Percentiles rank a stretch among this genome's conserved stretches.
These are phyloP conservation scores for Trametes villosa DNA, from an alignment of 768 basidiomycete species.

Conservation along the genomic window DNA sequence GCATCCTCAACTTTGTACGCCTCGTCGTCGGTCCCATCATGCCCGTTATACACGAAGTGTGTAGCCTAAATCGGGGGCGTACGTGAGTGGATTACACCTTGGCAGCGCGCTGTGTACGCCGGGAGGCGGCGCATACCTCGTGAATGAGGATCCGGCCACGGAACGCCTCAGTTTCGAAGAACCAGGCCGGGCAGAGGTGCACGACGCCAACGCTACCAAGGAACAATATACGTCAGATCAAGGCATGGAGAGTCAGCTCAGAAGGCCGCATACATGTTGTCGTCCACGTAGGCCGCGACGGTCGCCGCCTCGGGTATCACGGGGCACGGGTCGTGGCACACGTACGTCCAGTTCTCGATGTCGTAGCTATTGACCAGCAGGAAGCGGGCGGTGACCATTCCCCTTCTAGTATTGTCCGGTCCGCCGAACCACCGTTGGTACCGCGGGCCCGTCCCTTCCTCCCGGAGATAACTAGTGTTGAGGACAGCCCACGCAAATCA, in stretches of 20 bases:
- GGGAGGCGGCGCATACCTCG: background rate
- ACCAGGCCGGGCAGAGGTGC: background rate
- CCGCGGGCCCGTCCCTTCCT: background rate
- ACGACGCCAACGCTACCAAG: background rate
- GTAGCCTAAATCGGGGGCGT: background rate
- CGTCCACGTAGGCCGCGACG: background rate
- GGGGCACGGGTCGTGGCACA: too few species aligned
- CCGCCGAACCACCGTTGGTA: background rate
- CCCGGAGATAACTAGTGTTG: too few species aligned
- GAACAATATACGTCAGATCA: too few species aligned
- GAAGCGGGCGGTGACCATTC: too few species aligned
- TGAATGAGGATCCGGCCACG: background rate
- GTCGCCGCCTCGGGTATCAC: too few species aligned
- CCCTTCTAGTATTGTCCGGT: background rate
- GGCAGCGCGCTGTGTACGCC: too few species aligned
- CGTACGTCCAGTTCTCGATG: conserved; percentile 1
- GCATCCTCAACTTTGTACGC: background rate
- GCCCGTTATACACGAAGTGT: background rate
- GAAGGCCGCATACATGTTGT: background rate
- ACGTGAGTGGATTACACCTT: background rate
- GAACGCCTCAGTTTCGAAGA: background rate
- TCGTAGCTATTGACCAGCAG: too few species aligned
- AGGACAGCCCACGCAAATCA: too few species aligned
- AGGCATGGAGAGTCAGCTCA: too few species aligned
- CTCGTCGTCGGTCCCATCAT: background rate